Conservation (phyloP, 192 early-diverging fungal genomes). For the Backusella sp. region DNA sequence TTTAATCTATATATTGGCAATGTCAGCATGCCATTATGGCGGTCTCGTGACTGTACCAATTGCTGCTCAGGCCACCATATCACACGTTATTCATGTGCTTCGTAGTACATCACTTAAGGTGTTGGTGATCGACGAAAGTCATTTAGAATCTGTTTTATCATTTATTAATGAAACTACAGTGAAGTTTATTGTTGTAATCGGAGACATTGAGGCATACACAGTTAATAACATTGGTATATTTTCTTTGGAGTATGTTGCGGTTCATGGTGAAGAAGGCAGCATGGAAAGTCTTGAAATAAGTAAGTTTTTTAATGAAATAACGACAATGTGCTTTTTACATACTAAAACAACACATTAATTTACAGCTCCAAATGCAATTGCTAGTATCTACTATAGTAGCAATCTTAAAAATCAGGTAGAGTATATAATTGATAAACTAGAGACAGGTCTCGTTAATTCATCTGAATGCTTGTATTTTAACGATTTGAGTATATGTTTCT, state of each 20-base stretch:
- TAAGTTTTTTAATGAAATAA: background rate
- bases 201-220: background rate
- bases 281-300: background rate
- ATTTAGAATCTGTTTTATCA: constrained; percentile 8
- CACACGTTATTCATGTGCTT: constrained; percentile 25
- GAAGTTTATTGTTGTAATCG: constrained; percentile 26
- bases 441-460: too few relatives aligned
- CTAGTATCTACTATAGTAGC: constrained; percentile 5
- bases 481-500: background rate
- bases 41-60: constrained; percentile 32
- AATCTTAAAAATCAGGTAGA: constrained; percentile 8
- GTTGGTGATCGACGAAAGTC: background rate
- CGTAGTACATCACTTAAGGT: constrained; percentile 10
- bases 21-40: constrained; percentile 18
- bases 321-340: background rate
- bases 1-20: background rate
- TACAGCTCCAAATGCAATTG: constrained; percentile 3
- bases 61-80: constrained; percentile 24
- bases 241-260: constrained; percentile 4
- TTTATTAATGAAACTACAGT: constrained; percentile 11
- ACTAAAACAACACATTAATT: background rate
- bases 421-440: background rate
- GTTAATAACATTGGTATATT: background rate
- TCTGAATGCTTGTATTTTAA: background rate
- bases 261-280: background rate